Percentiles rank a stretch among this genome's conserved stretches.
Evolutionary conservation across 768 basidiomycete species (phyloP).

Genomic region (Ephemerocybe angulata): DNA sequence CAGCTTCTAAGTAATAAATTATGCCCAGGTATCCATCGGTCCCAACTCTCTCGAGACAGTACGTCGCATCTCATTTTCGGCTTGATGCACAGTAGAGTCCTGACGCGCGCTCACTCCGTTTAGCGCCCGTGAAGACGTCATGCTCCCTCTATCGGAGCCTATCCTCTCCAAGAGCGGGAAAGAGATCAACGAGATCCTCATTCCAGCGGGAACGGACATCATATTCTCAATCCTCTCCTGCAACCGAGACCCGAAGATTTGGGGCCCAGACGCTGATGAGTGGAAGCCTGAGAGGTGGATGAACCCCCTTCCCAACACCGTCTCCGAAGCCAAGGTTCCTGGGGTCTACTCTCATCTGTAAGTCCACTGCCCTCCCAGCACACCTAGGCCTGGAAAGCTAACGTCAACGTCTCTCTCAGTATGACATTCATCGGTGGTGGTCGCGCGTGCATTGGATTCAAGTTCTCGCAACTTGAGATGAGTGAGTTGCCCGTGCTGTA

Average conservation of each 20-base stretch:
- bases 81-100: background rate
- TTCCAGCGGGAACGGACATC: constrained; percentile 35
- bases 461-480: constrained; percentile 42
- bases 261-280: background rate
- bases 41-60: constrained; percentile 20
- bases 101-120: background rate
- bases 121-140: constrained; percentile 11
- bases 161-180: constrained; percentile 29
- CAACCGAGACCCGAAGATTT: background rate
- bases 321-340: constrained; percentile 1
- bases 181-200: constrained; percentile 30
- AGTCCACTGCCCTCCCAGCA: background rate
- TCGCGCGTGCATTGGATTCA: constrained; percentile 32
- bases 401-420: background rate
- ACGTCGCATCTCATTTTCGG: background rate
- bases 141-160: constrained; percentile 34
- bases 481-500: constrained; percentile 24
- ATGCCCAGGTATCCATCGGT: constrained; percentile 24
- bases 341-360: constrained; percentile 7
- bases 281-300: background rate
- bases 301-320: background rate
- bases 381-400: background rate
- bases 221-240: constrained; percentile 1
- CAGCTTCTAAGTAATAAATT: background rate
- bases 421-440: constrained; percentile 8